Conservation (phyloP, 768 basidiomycete genomes). For the Tulasnella sp. region DNA sequence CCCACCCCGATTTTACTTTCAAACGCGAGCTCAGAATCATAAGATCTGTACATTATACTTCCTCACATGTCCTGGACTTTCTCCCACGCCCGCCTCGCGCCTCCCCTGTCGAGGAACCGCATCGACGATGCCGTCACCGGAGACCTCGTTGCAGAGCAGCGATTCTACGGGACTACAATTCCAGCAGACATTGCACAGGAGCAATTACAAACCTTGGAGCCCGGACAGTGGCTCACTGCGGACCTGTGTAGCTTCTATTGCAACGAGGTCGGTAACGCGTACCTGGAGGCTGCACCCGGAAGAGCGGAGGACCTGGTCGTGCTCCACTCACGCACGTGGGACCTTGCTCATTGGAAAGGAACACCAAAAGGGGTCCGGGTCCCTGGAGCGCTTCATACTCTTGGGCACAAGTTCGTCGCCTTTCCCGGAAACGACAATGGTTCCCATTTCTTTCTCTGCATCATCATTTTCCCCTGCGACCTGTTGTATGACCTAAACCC, state of each 20-base stretch:
- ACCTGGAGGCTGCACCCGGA: neutral
- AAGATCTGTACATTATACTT: no score
- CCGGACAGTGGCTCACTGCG: neutral
- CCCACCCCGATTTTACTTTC: no score
- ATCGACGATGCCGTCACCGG: neutral
- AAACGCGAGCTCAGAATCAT: no score
- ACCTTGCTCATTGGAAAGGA: no score
- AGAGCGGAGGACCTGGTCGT: no score
- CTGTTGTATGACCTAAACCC: neutral
- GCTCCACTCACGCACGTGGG: no score
- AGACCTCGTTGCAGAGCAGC: neutral
- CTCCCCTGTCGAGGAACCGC: neutral
- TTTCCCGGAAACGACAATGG: neutral
- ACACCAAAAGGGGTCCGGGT: neutral
- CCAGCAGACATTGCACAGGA: neutral
- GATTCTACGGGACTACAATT: neutral
- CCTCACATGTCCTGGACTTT: neutral
- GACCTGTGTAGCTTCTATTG: neutral
- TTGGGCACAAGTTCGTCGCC: neutral
- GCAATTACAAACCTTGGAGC: neutral
- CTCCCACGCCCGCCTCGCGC: neutral
- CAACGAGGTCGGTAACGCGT: neutral
- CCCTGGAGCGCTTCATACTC: neutral
- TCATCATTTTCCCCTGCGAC: neutral
- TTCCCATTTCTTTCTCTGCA: neutral